Evolutionary conservation across 106 monocot genomes (phyloP), one percentile per base, ranked within the genome.

Genomic region (Posidonia australis): DNA sequence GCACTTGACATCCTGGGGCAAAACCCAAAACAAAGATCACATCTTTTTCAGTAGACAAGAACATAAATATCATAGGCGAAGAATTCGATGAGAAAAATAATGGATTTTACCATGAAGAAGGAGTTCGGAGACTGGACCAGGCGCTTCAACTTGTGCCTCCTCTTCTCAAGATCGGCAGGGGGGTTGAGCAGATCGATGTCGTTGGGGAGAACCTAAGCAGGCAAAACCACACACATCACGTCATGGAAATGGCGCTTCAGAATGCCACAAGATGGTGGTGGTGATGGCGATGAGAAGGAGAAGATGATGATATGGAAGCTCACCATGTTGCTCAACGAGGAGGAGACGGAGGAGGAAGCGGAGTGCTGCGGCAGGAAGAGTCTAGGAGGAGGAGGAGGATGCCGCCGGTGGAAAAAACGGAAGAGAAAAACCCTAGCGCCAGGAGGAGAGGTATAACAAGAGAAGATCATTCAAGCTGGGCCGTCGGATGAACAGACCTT

Each of bases 101-200:
- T n/a, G 23, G 2, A 1, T 24, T 24, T 49, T 63, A 83, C 83
- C 83, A 83, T 83, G 72, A 83, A 83, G 43, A 74, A 83, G 25
- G 83, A 83, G 60, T 83, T 83, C 5, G 83, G 83, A 7, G 79
- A 83, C 63, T 73, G 83, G 42, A 83, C 79, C 7, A 83, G 79
- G 19, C 83, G 46, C 83, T 79, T 83, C 72, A 79, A 78, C 79
- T 83, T 83, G 70, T 83, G 83, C 65, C 62, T 76, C 67, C 70
- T 76, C 73, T 79, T 83, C 76, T 83, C 83, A 32, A 79, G 74
- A 42, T 83, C 83, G 1, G 79, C 36, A 13, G 83, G 83, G 3
- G 83, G 83, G 46, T 83, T 79, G 10, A 83, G 73, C 56, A 83
- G 73, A 77, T 83, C 83, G 20, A 79, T 74, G 70, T 83, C 83